Evolutionary conservation across 2,329 filamentous ascomycete species (phyloP), one percentile per base, ranked within the genome.

Genomic region (Zelopaecilomyces penicillatus): DNA sequence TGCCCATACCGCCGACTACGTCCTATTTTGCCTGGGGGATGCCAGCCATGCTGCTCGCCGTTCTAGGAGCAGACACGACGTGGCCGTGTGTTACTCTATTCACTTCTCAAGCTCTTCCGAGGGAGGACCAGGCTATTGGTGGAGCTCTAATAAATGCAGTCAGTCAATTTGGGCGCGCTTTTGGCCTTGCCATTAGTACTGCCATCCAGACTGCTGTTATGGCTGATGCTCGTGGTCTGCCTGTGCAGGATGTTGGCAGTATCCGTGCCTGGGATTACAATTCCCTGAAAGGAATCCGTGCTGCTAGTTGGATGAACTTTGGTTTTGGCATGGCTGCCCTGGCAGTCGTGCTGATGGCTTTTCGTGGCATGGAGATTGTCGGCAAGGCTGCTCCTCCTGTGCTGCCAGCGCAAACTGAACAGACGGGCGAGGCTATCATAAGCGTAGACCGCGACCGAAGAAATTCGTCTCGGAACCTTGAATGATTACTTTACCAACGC

Each of bases 11-110:
- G 0, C 67, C 73, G 0, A 59, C 65, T 2, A 82, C 78, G 0
- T 76, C 69, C 0, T 87, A 86, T 63, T 86, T 82, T 57, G 82
- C 83, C 3, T 83, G 75, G 51, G 80, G 76, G 0, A 68, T 87
- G 19, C 75, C 75, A 2, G 80, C 82, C 6, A 85, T 86, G 77
- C 61, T 80, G 0, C 64, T 87, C 4, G 72, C 74, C 5, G 80
- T 84, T 6, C 67, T 83, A 32, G 82, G 83, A 30, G 78, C 80
- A 3, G 82, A 87, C 55, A 82, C 78, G 0, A 69, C 81, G 0
- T 85, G 78, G 69, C 82, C 82, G 0, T 76, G 75, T 4, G 64
- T 86, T 12, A 80, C 78, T 0, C 69, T 87, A 0, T 85, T 83
- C 56, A 82, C 77, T 0, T 82, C 81, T 0, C 76, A 78, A 48